Conservation (phyloP, 164 flowering plant species). For the Vitis cinerea region DNA sequence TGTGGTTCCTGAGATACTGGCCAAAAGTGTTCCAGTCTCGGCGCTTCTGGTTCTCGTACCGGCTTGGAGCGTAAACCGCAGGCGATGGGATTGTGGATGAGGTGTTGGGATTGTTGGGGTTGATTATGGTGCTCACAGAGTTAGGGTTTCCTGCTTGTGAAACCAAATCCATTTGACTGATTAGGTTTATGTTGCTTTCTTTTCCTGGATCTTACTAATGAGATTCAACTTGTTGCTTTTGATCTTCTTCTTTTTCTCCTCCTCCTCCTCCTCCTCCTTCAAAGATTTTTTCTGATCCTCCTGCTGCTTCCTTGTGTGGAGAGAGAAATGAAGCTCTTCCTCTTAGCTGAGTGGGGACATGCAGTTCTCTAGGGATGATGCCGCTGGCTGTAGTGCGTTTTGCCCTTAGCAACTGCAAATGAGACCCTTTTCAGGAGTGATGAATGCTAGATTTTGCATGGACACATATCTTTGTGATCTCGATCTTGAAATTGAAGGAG, state of each 20-base stretch:
- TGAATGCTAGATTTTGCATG: slow-evolving; percentile 16
- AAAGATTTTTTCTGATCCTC: too few relatives aligned
- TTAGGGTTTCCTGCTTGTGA: not conserved
- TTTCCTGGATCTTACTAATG: not conserved
- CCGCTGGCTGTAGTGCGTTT: too few relatives aligned
- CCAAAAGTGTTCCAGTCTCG: slow-evolving; percentile 49
- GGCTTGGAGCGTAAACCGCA: slow-evolving; percentile 23
- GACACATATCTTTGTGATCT: not conserved
- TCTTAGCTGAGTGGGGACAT: too few relatives aligned
- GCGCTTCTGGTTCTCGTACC: slow-evolving; percentile 41
- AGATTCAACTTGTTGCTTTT: not conserved
- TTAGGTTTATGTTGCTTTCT: not conserved
- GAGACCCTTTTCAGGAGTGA: too few relatives aligned
- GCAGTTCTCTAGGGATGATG: too few relatives aligned
- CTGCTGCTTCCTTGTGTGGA: too few relatives aligned
- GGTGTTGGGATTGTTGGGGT: not conserved
- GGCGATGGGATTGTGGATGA: not conserved
- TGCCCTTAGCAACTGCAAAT: not conserved
- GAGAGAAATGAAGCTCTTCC: too few relatives aligned
- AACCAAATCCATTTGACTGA: slow-evolving; percentile 9
- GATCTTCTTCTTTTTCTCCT: not conserved
- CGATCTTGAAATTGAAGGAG: not conserved
- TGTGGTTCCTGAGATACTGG: slow-evolving; percentile 39
- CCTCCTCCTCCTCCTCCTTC: not conserved
- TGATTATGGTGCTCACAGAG: not conserved